phyloP scores from a whole-genome alignment of 768 basidiomycete genomes.

The Tulasnella sp. region DNA sequence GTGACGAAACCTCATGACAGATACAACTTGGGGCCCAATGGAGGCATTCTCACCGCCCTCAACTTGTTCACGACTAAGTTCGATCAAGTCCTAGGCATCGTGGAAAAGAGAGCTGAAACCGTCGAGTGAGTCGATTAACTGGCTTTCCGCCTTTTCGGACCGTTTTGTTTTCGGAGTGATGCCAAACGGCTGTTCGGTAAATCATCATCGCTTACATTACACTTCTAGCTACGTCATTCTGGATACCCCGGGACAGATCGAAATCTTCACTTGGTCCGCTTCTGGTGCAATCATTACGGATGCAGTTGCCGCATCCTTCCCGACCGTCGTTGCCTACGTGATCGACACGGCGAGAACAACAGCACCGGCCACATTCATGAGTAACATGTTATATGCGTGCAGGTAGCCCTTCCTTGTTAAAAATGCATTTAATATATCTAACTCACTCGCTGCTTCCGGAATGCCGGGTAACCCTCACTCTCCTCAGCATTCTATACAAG shows the following conservation, averaged over 20 bases:
- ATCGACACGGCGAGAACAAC: slow-evolving; percentile 95
- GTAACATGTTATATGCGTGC: slow-evolving; percentile 99
- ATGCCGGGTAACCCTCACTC: background rate
- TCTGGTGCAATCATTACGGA: slow-evolving; percentile 99
- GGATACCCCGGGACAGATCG: slow-evolving; percentile 98
- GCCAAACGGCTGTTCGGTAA: slow-evolving; percentile 5
- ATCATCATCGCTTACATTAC: background rate
- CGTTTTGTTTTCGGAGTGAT: background rate
- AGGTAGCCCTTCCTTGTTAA: slow-evolving; percentile 51
- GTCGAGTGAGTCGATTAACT: slow-evolving; percentile 67
- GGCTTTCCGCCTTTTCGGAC: background rate
- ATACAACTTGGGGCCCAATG: slow-evolving; percentile 98
- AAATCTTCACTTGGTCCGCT: slow-evolving; percentile 99
- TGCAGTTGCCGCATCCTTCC: slow-evolving; percentile 87
- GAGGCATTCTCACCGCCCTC: slow-evolving; percentile 93
- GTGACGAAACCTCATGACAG: slow-evolving; percentile 45
- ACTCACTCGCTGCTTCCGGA: slow-evolving; percentile 19
- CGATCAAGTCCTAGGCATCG: slow-evolving; percentile 86
- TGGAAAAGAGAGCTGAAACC: slow-evolving; percentile 83
- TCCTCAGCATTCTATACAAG: slow-evolving; percentile 86
- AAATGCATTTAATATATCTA: background rate
- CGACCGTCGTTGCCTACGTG: slow-evolving; percentile 92
- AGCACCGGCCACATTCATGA: slow-evolving; percentile 97
- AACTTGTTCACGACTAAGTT: slow-evolving; percentile 99
- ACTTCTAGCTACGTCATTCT: slow-evolving; percentile 77